Percentiles rank a stretch among this genome's conserved stretches.
These are phyloP conservation scores for Penicillium fuscoglaucum DNA, from an alignment of 2,329 filamentous ascomycete species.

Conservation along the genomic window DNA sequence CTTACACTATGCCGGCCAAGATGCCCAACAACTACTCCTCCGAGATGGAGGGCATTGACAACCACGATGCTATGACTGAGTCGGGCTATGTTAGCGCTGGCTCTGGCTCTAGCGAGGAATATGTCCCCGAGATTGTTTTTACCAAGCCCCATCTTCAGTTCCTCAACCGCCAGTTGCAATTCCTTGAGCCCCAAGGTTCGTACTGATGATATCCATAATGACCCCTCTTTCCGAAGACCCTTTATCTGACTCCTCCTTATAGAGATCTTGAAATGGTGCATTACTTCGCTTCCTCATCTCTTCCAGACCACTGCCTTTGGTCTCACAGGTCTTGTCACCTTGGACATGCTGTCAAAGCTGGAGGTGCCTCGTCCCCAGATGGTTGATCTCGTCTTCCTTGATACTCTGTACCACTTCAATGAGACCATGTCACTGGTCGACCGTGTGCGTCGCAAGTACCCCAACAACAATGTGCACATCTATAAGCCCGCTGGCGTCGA, in stretches of 20 bases:
- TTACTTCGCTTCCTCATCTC: slow-evolving; percentile 83
- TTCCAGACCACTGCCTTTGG: slow-evolving; percentile 86
- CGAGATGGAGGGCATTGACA: slow-evolving; percentile 36
- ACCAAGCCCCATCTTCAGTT: slow-evolving; percentile 85
- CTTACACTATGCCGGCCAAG: slow-evolving; percentile 40
- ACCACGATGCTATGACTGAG: slow-evolving; percentile 68
- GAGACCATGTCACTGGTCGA: slow-evolving; percentile 75
- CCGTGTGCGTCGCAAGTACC: slow-evolving; percentile 73
- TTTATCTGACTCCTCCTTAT: slow-evolving; percentile 20
- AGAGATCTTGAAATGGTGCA: slow-evolving; percentile 90
- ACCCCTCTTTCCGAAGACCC: slow-evolving; percentile 7
- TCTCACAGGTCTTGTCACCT: slow-evolving; percentile 74
- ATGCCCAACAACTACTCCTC: slow-evolving; percentile 39
- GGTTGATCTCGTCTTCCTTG: slow-evolving; percentile 68
- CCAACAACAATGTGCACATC: slow-evolving; percentile 76
- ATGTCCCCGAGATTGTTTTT: slow-evolving; percentile 77
- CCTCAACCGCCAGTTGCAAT: slow-evolving; percentile 84
- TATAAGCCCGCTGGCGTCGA: slow-evolving; percentile 81
- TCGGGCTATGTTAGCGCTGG: slow-evolving; percentile 73
- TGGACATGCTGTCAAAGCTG: slow-evolving; percentile 65
- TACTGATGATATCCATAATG: slow-evolving; percentile 12
- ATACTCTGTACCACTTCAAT: slow-evolving; percentile 78
- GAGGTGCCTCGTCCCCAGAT: slow-evolving; percentile 50
- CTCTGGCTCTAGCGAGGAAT: slow-evolving; percentile 61
- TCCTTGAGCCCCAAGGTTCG: slow-evolving; percentile 74